Conservation (phyloP, 1,139 yeast species). For the Lodderomyces elongisporus region DNA sequence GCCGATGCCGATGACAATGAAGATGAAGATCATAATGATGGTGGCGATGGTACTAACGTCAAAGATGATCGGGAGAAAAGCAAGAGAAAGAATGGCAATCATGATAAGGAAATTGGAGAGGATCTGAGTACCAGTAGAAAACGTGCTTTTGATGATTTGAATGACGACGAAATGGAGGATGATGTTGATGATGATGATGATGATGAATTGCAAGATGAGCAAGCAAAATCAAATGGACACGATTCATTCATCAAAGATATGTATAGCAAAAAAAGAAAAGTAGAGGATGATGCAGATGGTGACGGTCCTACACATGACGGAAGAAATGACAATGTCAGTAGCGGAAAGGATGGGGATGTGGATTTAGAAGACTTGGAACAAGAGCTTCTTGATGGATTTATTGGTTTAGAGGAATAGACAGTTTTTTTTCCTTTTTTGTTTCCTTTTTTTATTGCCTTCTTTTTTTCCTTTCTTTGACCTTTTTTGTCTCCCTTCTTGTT, state of each 20-base stretch:
- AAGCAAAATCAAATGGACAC: slow-evolving; percentile 9
- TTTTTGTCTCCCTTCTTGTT: too few species aligned
- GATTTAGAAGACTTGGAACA: slow-evolving; percentile 43
- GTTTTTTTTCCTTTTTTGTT: too few species aligned
- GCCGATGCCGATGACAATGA: slow-evolving; percentile 16
- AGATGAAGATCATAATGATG: slow-evolving; percentile 15
- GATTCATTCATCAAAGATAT: slow-evolving; percentile 31
- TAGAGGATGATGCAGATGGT: slow-evolving; percentile 13
- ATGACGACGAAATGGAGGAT: slow-evolving; percentile 19
- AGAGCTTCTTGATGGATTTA: slow-evolving; percentile 44
- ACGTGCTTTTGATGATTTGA: not conserved
- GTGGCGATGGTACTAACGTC: slow-evolving; percentile 9
- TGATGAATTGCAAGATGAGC: slow-evolving; percentile 11
- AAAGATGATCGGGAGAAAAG: slow-evolving; percentile 11
- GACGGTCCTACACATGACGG: too few species aligned
- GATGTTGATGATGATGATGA: slow-evolving; percentile 15
- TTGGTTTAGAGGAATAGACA: slow-evolving; percentile 40
- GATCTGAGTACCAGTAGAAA: too few species aligned
- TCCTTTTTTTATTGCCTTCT: too few species aligned
- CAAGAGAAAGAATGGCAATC: slow-evolving; percentile 8
- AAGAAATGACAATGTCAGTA: slow-evolving; percentile 7
- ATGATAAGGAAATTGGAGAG: slow-evolving; percentile 10
- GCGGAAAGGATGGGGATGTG: slow-evolving; percentile 12
- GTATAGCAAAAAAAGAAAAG: slow-evolving; percentile 24
- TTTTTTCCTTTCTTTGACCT: too few species aligned